Percentiles rank a stretch among this genome's conserved stretches.
phyloP scores from a whole-genome alignment of 257 asterid genomes.

The Paraleonurus japonicus region DNA sequence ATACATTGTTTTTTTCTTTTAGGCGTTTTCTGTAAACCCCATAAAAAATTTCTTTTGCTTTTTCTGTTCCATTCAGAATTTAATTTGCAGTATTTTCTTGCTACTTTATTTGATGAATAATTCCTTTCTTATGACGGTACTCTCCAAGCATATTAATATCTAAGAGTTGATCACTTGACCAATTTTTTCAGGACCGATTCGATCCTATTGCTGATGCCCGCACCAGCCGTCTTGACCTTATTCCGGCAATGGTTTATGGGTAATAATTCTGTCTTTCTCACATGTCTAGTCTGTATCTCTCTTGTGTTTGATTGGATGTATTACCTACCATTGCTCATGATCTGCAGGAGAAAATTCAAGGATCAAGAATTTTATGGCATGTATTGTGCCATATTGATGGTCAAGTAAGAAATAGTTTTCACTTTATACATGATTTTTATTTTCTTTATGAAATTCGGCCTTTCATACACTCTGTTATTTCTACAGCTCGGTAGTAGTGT shows the following conservation, averaged over 20 bases:
- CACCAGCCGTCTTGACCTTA: constrained; percentile 67
- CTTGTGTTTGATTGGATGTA: neutral
- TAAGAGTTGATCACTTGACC: constrained; percentile 17
- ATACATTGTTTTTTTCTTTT: neutral
- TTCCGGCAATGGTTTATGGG: constrained; percentile 86
- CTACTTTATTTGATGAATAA: neutral
- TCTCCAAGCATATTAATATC: constrained; percentile 3
- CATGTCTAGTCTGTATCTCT: neutral
- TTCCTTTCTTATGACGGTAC: neutral
- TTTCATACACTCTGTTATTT: constrained; percentile 9
- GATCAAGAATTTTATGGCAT: constrained; percentile 86
- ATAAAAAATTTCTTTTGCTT: neutral
- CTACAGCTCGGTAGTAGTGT: constrained; percentile 65
- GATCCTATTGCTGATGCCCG: constrained; percentile 80
- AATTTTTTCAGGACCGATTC: constrained; percentile 65
- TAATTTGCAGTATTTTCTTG: neutral
- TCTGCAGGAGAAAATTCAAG: constrained; percentile 53
- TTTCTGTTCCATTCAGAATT: neutral
- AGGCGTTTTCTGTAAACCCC: neutral
- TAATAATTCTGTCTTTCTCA: constrained; percentile 31
- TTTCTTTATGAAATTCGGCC: neutral
- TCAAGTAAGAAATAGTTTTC: constrained; percentile 51
- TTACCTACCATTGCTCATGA: constrained; percentile 16
- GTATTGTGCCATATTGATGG: constrained; percentile 66
- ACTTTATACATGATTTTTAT: neutral